Percentiles rank a stretch among this genome's conserved stretches.
phyloP scores from a whole-genome alignment of 495 filamentous ascomycete species.

The Aspergillus campestris region DNA sequence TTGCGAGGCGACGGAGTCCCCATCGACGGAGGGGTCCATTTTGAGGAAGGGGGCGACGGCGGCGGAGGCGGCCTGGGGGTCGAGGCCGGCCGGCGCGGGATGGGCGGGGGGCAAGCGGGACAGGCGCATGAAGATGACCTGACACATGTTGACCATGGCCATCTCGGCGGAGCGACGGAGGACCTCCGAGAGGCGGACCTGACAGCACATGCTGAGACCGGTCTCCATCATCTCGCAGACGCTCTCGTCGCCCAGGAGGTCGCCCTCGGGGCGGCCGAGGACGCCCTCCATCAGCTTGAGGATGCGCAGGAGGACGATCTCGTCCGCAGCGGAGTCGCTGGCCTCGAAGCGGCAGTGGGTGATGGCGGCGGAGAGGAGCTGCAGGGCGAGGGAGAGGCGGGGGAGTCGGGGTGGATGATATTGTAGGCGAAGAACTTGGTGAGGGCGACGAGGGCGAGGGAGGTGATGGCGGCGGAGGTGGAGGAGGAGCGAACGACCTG shows the following conservation, averaged over 20 bases:
- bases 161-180: constrained; percentile 88
- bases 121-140: constrained; percentile 88
- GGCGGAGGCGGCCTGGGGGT: constrained; percentile 41
- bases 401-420: constrained; percentile 73
- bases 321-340: constrained; percentile 86
- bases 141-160: constrained; percentile 97
- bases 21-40: constrained; percentile 84
- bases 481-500: constrained; percentile 96
- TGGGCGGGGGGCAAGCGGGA: constrained; percentile 49
- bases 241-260: constrained; percentile 88
- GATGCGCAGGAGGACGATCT: constrained; percentile 89
- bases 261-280: constrained; percentile 85
- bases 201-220: constrained; percentile 94
- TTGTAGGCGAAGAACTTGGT: constrained; percentile 97
- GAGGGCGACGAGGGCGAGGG: constrained; percentile 87
- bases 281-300: constrained; percentile 97
- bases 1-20: constrained; percentile 47
- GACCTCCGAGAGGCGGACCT: constrained; percentile 83
- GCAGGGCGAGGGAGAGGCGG: constrained; percentile 88
- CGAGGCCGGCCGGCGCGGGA: constrained; percentile 42
- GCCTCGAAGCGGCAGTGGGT: constrained; percentile 98
- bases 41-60: constrained; percentile 44
- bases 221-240: constrained; percentile 99
- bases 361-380: constrained; percentile 85
- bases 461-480: constrained; percentile 92